Percentiles rank a stretch among this genome's conserved stretches.
phyloP scores from a whole-genome alignment of 805 yeast genomes.

The Phaffomyces thermotolerans region DNA sequence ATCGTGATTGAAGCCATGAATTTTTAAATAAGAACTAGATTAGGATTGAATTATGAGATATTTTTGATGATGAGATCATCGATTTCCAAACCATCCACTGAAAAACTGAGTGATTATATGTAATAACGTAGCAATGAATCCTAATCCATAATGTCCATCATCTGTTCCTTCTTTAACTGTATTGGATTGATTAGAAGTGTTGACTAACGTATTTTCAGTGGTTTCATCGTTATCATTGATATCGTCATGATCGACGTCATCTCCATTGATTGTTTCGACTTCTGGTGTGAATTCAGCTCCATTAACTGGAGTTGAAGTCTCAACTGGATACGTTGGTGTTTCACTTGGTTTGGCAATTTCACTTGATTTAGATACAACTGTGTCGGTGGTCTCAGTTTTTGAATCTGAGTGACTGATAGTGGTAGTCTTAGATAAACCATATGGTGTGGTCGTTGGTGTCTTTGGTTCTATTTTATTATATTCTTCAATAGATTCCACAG shows the following conservation, averaged over 20 bases:
- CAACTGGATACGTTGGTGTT: too few relatives aligned
- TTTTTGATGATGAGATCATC: too few relatives aligned
- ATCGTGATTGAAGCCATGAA: too few relatives aligned
- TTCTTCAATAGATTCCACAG: not conserved
- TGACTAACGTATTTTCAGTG: not conserved
- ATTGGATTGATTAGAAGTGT: too few relatives aligned
- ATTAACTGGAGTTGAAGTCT: too few relatives aligned
- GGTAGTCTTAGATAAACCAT: not conserved
- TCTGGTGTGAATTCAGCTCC: constrained; percentile 1
- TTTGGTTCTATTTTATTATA: not conserved
- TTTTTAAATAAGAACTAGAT: too few relatives aligned
- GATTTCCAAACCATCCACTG: constrained; percentile 16
- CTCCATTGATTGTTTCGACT: not conserved
- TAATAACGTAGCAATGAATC: constrained; percentile 17
- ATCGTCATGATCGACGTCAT: not conserved
- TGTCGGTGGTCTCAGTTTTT: not conserved
- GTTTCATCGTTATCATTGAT: not conserved
- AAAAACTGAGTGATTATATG: constrained; percentile 21
- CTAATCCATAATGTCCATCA: constrained; percentile 6
- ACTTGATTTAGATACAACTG: too few relatives aligned
- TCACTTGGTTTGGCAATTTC: too few relatives aligned
- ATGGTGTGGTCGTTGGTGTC: constrained; percentile 26
- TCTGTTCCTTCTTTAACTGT: not conserved
- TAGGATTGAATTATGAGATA: too few relatives aligned
- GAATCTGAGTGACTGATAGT: not conserved